Conservation (phyloP, 1,284 basidiomycete genomes). For the Waitea zeae region DNA sequence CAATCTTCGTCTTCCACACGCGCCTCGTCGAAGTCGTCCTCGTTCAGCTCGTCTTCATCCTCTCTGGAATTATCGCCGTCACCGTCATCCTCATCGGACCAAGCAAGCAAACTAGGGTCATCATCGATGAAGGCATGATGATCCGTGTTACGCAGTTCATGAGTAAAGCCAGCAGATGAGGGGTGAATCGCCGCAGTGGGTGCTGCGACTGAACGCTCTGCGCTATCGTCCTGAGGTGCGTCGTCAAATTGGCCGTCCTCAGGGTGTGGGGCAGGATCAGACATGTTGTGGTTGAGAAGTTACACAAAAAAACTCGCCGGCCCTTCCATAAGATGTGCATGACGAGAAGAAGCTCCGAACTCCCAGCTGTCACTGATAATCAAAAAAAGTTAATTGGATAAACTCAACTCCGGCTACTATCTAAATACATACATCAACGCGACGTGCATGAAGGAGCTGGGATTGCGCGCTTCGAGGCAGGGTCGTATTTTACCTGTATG, state of each 20-base stretch:
- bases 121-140: constrained; percentile 30
- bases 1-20: constrained; percentile 82
- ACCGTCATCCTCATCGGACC: constrained; percentile 21
- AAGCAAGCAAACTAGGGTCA: constrained; percentile 13
- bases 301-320: no score
- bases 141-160: background rate
- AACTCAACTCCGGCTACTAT: background rate
- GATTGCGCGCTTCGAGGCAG: no score
- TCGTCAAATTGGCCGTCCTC: background rate
- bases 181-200: no score
- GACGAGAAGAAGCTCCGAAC: background rate
- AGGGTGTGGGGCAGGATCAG: no score
- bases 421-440: background rate
- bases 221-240: background rate
- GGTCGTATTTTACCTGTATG: no score
- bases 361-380: background rate
- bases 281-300: background rate
- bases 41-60: constrained; percentile 17
- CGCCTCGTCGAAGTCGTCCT: constrained; percentile 31
- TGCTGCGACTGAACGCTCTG: background rate
- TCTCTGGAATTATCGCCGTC: no score
- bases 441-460: background rate
- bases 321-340: no score
- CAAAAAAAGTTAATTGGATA: background rate
- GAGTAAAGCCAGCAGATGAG: no score